These are phyloP conservation scores for Excoecaria cochinchinensis DNA, from an alignment of 345 rosid genomes.

Conservation along the genomic window DNA sequence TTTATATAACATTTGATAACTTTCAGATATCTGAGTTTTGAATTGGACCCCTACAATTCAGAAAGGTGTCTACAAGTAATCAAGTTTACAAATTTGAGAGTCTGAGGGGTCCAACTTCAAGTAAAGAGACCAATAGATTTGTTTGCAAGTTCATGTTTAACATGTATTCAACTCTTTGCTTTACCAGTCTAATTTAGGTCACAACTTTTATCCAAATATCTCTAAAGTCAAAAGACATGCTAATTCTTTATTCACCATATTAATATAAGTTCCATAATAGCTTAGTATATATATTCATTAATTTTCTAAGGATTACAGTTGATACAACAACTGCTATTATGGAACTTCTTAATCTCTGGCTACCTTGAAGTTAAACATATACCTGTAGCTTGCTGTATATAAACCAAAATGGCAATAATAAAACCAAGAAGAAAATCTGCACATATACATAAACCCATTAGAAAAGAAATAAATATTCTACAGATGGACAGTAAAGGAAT, in stretches of 20 bases:
- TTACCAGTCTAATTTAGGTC: background rate
- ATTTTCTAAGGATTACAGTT: background rate
- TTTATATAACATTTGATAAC: too few relatives aligned
- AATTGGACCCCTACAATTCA: background rate
- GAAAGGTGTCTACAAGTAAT: background rate
- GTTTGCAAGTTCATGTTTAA: background rate
- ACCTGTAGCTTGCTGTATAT: conserved; percentile 92
- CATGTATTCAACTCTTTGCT: background rate
- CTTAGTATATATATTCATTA: background rate
- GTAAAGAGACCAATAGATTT: background rate
- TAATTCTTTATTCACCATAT: too few relatives aligned
- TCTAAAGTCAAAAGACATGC: background rate
- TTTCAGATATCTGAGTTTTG: too few relatives aligned
- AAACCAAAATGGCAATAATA: conserved; percentile 84
- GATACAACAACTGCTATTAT: conserved; percentile 7
- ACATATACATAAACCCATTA: conserved; percentile 16
- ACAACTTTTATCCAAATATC: background rate
- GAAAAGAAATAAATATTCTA: conserved; percentile 3
- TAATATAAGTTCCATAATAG: background rate
- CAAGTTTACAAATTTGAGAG: background rate
- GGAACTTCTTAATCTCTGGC: background rate
- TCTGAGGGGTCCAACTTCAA: background rate
- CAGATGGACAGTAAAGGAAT: background rate
- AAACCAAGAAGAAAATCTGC: conserved; percentile 76
- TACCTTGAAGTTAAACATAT: conserved; percentile 22